phyloP scores from a whole-genome alignment of 306 rosid genomes.

The Sophora flavescens region DNA sequence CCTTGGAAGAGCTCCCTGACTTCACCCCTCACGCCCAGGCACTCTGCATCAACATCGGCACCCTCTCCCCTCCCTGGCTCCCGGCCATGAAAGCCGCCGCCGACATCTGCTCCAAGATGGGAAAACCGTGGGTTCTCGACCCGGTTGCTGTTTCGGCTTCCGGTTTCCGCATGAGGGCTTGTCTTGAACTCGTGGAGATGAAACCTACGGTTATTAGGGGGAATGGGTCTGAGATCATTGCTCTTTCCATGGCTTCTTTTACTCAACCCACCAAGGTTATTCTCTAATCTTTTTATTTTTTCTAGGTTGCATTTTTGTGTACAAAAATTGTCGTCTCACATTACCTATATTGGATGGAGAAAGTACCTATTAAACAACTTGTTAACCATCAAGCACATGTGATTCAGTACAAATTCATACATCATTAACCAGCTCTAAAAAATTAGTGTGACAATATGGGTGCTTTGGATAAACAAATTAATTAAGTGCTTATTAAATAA shows the following conservation, averaged over 20 bases:
- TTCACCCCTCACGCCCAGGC: conserved; percentile 77
- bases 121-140: conserved; percentile 87
- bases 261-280: conserved; percentile 56
- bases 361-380: no score
- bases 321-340: no score
- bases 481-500: no score
- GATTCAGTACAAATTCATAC: no score
- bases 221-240: conserved; percentile 81
- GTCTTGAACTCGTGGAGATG: conserved; percentile 63
- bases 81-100: conserved; percentile 81
- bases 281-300: not conserved
- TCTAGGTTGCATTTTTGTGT: not conserved
- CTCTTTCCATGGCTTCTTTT: conserved; percentile 65
- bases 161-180: conserved; percentile 67
- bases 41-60: conserved; percentile 77
- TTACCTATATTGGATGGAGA: no score
- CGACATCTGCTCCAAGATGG: conserved; percentile 41
- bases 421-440: no score
- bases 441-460: no score
- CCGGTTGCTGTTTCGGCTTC: conserved; percentile 90
- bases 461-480: no score
- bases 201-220: conserved; percentile 82
- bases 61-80: conserved; percentile 73
- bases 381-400: no score
- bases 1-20: conserved; percentile 69